These are phyloP conservation scores for Buddleja alternifolia DNA, from an alignment of 257 asterid genomes.

Conservation along the genomic window DNA sequence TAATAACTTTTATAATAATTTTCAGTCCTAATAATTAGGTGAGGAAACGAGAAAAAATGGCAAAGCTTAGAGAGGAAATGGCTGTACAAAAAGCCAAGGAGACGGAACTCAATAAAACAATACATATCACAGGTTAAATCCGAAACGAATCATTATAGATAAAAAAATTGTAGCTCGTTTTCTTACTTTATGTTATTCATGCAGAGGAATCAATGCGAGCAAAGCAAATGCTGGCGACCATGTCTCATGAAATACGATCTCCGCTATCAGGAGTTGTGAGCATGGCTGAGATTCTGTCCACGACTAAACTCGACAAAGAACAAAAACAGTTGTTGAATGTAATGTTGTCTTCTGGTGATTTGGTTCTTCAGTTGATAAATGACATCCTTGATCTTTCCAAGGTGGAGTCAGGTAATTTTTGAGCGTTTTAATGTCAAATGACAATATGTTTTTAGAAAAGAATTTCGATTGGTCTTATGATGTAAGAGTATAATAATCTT, in stretches of 20 bases:
- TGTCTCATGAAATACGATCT: slow-evolving; percentile 96
- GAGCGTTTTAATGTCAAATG: no score
- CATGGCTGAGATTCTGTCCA: slow-evolving; percentile 88
- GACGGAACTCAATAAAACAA: slow-evolving; percentile 87
- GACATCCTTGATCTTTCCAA: slow-evolving; percentile 95
- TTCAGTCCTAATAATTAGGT: slow-evolving; percentile 46
- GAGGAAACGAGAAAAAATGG: slow-evolving; percentile 78
- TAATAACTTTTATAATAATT: no score
- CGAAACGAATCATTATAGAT: no score
- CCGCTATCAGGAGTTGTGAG: slow-evolving; percentile 92
- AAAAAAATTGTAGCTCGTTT: not conserved
- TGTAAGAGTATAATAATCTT: no score
- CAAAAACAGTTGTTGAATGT: slow-evolving; percentile 63
- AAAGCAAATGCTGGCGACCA: slow-evolving; percentile 93
- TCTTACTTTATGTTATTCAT: not conserved
- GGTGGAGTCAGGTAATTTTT: slow-evolving; percentile 52
- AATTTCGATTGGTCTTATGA: no score
- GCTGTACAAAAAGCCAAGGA: slow-evolving; percentile 93
- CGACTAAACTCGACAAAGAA: slow-evolving; percentile 76
- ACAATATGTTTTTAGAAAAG: no score
- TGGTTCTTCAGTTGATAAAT: slow-evolving; percentile 72
- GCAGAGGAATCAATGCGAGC: slow-evolving; percentile 97
- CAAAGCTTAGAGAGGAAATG: slow-evolving; percentile 84
- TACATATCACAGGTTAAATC: slow-evolving; percentile 88
- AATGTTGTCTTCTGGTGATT: slow-evolving; percentile 52